Percentiles rank a stretch among this genome's conserved stretches.
Evolutionary conservation across 2,329 filamentous ascomycete genomes (phyloP).

Genomic region (Fusarium sp.): DNA sequence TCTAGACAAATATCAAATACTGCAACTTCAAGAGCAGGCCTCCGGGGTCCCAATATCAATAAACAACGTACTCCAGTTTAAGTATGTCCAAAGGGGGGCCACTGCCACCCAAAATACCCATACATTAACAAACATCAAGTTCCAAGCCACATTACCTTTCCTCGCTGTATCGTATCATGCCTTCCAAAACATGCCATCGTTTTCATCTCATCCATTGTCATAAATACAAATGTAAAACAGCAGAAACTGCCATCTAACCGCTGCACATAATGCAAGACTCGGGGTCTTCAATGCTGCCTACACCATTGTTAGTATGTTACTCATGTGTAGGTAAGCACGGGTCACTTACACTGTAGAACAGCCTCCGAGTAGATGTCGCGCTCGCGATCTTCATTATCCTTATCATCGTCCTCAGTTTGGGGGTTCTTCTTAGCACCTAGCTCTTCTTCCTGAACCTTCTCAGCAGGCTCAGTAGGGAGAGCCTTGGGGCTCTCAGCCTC

Average conservation of each 20-base stretch:
- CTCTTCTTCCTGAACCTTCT: conserved; percentile 74
- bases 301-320: conserved; percentile 51
- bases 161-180: conserved; percentile 39
- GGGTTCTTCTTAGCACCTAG: conserved; percentile 64
- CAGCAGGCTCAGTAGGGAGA: conserved; percentile 77
- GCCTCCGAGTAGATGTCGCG: conserved; percentile 96
- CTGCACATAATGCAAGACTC: conserved; percentile 98
- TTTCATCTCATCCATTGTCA: conserved; percentile 51
- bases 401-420: conserved; percentile 80
- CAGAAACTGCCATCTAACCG: conserved; percentile 68
- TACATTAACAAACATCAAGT: conserved; percentile 37
- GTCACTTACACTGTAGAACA: conserved; percentile 82
- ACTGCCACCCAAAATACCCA: conserved; percentile 32
- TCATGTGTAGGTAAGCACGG: too few species aligned
- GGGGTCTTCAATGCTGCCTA: conserved; percentile 95
- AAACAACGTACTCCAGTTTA: conserved; percentile 42
- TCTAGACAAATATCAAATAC: conserved; percentile 33
- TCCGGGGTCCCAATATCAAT: conserved; percentile 17
- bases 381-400: conserved; percentile 80
- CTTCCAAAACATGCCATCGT: conserved; percentile 48
- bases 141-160: conserved; percentile 44
- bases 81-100: conserved; percentile 27
- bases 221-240: conserved; percentile 46
- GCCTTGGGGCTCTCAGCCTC: conserved; percentile 86
- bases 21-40: conserved; percentile 20